Evolutionary conservation across 306 rosid species (phyloP), one percentile per base, ranked within the genome.

Genomic region (Potentilla sterilis): DNA sequence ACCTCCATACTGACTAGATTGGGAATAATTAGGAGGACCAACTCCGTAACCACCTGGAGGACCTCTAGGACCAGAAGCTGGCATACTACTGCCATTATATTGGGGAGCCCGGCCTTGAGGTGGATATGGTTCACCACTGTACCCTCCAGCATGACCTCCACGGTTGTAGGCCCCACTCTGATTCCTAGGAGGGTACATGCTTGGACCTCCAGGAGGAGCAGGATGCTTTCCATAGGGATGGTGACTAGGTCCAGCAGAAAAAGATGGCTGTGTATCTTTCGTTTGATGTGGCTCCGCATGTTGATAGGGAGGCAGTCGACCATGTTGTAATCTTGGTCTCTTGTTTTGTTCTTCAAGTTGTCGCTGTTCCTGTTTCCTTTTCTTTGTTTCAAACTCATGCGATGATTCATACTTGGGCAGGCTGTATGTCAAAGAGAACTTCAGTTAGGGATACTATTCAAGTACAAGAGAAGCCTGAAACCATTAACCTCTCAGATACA

Each of bases 331-430:
- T 78, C 86, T 89, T 77, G 80, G 88, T 48, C 90, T 86, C 85
- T 90, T 90, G 3, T 87, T 85, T 70, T 65, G 71, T 78, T 87
- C 92, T 84, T 87, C 95, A 38, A 83, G 71, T 83, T 86, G 89
- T 54, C 89, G 86, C 75, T 84, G 95, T 77, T 89, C 90, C 83
- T 87, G 95, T 51, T 86, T 82, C 81, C 85, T 89, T 79, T 85
- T 87, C 88, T 89, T 89, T 80, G 91, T 89, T 74, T 89, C 90
- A 83, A 87, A 89, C 82, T 89, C 91, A 2, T 89, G 94, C 1
- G 94, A 89, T 32, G 91, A 87, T 81, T 87, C 94, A 66, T 87
- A 89, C 79, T 83, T 89, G 68, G 94, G 94, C 58, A 89, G 85
- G 79, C 95, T 89, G 65, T 70, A 52, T 35, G 52, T 78, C 40